Evolutionary conservation across 1,284 basidiomycete genomes (phyloP).

Genomic region (Apiotrichum mycotoxinovorans): DNA sequence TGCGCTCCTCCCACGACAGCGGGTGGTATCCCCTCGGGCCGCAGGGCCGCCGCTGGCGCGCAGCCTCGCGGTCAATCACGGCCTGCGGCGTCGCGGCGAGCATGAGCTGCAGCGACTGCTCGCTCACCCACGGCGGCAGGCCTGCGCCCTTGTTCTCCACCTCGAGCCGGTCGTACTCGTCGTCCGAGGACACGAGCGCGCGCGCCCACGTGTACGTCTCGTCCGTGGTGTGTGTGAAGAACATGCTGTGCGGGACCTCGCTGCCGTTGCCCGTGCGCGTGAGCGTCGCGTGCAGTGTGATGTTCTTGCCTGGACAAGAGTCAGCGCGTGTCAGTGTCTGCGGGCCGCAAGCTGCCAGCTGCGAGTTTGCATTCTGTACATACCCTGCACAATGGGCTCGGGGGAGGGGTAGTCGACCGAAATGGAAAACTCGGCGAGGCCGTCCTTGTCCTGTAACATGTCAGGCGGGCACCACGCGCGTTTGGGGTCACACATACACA

Average conservation of each 20-base stretch:
- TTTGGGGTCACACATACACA: too few species aligned
- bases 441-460: conserved; percentile 22
- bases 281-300: conserved; percentile 20
- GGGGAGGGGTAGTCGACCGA: neutral
- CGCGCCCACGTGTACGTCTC: conserved; percentile 12
- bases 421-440: conserved; percentile 21
- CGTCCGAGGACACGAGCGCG: conserved; percentile 3
- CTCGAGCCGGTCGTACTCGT: conserved; percentile 9
- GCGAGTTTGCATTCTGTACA: neutral
- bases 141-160: neutral
- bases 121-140: too few species aligned
- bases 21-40: too few species aligned
- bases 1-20: too few species aligned
- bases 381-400: conserved; percentile 12
- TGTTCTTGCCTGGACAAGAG: conserved; percentile 4
- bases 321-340: neutral
- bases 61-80: too few species aligned
- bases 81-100: too few species aligned
- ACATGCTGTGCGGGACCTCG: conserved; percentile 21
- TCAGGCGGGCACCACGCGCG: neutral
- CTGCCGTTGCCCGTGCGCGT: conserved; percentile 23
- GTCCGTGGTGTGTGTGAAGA: conserved; percentile 1
- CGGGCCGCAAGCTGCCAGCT: neutral
- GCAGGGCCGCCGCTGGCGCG: too few species aligned
- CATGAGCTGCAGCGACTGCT: too few species aligned